Conservation (phyloP, 2,329 filamentous ascomycete genomes). For the Aspergillus versicolor region DNA sequence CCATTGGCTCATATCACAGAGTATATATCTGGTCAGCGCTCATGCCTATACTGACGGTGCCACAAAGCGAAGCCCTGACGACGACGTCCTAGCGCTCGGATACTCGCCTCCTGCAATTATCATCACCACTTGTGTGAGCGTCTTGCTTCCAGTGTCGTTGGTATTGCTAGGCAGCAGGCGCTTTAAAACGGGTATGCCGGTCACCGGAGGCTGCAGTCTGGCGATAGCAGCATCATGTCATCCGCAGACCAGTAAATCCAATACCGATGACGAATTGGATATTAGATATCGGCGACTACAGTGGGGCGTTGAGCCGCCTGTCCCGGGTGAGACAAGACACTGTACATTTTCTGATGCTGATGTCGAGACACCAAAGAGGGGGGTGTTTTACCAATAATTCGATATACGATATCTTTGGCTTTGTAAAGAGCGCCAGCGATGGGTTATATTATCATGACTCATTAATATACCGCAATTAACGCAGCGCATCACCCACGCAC, state of each 20-base stretch:
- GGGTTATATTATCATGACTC: too few species aligned
- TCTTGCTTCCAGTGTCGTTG: not conserved
- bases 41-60: too few species aligned
- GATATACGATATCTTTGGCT: too few species aligned
- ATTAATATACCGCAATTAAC: too few species aligned
- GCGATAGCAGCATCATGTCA: conserved; percentile 37
- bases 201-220: conserved; percentile 32
- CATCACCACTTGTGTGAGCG: not conserved
- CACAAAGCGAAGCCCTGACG: too few species aligned
- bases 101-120: not conserved
- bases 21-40: too few species aligned
- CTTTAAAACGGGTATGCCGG: conserved; percentile 25
- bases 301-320: not conserved
- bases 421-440: too few species aligned
- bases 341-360: not conserved
- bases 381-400: not conserved
- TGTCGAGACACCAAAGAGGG: not conserved
- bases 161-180: conserved; percentile 17
- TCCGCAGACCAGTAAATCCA: not conserved
- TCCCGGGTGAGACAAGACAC: not conserved
- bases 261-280: not conserved
- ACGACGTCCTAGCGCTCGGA: not conserved
- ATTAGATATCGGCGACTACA: not conserved
- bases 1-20: too few species aligned
- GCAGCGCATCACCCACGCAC: too few species aligned